Base-by-base conservation (phyloP, 352 stramenopile genomes). In the Sclerospora graminicola region DNA sequence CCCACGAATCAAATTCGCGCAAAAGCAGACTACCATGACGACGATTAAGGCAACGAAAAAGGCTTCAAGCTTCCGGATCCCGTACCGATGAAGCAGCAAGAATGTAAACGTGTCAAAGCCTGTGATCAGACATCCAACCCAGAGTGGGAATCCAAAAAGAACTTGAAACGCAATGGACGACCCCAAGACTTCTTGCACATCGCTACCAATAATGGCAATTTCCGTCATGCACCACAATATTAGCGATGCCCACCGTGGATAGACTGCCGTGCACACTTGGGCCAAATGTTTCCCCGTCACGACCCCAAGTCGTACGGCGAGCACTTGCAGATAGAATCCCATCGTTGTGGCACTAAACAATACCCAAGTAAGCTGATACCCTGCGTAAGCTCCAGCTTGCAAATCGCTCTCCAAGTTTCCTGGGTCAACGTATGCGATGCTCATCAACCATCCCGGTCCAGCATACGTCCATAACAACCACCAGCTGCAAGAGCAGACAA, bases 391-490 rank as follows among this genome's bases (percentile, higher is more conserved):
- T 24, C 91, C 92, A 4, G 88, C 84, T 51, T 98, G 92, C 20
- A 98, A 75, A 54, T 98, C 92, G 32, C 84, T 93, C 55, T 97
- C 90, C 29, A 98, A 83, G 63, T 98, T 98, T 8, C 92, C 94
- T 0, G 92, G 94, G 48, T 98, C 92, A 28, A 98, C 71, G 60
- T 97, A 98, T 30, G 93, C 92, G 35, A 97, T 96, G 56, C 80
- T 95, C 80, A 97, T 95, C 63, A 95, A 77, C 76, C 78, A 94
- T 0, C 82, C 83, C 0, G 80, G 80, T 8, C 82, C 82, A 2
- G 82, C 70, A 41, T 91, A 93, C 29, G 64, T 73, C 82, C 82
- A 93, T 15, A 93, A 45, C 18, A 75, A 85, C 33, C 57, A 26
- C 80, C 80, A 89, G 36, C 70, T 87, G 26, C 32, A 58, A 8